These are phyloP conservation scores for Fraxinus velutina DNA, from an alignment of 305 asterid species.

Conservation along the genomic window DNA sequence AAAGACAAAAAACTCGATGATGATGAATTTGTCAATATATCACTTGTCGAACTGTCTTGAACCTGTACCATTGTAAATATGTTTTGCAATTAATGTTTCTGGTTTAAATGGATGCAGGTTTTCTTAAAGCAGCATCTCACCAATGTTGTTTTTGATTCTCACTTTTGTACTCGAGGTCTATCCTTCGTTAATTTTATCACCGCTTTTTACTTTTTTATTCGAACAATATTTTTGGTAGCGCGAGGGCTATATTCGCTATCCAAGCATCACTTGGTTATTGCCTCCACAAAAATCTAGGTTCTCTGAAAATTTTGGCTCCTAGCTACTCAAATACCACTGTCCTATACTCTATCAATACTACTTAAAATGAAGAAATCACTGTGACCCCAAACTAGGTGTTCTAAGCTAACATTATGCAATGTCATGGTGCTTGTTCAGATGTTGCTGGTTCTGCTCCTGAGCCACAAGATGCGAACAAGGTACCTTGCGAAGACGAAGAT, in stretches of 20 bases:
- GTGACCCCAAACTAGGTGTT: not conserved
- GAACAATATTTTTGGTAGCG: not conserved
- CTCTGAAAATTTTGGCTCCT: not conserved
- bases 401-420: not conserved
- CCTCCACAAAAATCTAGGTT: not conserved
- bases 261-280: not conserved
- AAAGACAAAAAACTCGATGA: not conserved
- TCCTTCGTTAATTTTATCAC: not conserved
- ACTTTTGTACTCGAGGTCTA: slow-evolving; percentile 49
- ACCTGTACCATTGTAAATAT: not conserved
- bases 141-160: slow-evolving; percentile 67
- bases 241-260: not conserved
- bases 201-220: not conserved
- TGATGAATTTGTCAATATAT: not conserved
- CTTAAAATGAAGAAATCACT: not conserved
- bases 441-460: slow-evolving; percentile 24
- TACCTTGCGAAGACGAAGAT: slow-evolving; percentile 26
- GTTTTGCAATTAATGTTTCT: slow-evolving; percentile 10
- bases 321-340: not conserved
- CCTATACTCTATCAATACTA: not conserved
- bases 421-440: slow-evolving; percentile 20
- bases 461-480: slow-evolving; percentile 26
- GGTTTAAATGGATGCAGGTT: slow-evolving; percentile 50
- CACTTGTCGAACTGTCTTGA: not conserved
- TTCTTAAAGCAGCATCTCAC: slow-evolving; percentile 82